A percentile compares a stretch with the other conserved stretches of the same genome.
These are phyloP conservation scores for Pseudocercospora cruenta DNA, from an alignment of 2,329 filamentous ascomycete genomes.

Conservation along the genomic window DNA sequence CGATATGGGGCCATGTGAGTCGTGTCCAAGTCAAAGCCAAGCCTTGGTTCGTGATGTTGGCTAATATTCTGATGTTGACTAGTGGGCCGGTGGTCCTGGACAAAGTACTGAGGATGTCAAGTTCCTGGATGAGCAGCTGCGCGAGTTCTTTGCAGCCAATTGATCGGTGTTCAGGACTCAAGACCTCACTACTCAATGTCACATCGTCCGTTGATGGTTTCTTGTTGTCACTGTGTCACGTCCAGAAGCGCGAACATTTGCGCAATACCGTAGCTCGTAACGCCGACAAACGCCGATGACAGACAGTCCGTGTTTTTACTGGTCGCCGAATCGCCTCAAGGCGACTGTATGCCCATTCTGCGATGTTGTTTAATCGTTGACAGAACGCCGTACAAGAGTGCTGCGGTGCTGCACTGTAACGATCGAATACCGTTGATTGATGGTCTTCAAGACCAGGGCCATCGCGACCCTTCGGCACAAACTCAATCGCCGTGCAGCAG, in stretches of 20 bases:
- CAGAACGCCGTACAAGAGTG: neutral
- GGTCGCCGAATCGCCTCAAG: neutral
- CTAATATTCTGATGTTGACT: slow-evolving; percentile 16
- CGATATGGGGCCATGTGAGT: slow-evolving; percentile 52
- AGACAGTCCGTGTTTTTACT: neutral
- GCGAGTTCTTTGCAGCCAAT: slow-evolving; percentile 52
- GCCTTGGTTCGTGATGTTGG: neutral
- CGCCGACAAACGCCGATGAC: no score
- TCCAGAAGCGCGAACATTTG: neutral
- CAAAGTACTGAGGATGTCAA: slow-evolving; percentile 70
- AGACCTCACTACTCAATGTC: neutral
- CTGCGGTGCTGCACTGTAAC: neutral
- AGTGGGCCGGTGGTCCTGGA: slow-evolving; percentile 59
- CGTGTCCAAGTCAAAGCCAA: neutral
- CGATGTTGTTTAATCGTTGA: neutral
- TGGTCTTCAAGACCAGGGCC: neutral
- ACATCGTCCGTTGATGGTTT: neutral
- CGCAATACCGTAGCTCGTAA: no score
- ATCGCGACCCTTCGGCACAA: neutral
- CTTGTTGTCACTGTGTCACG: neutral
- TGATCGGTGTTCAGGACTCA: slow-evolving; percentile 6
- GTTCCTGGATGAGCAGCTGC: slow-evolving; percentile 69
- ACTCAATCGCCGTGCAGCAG: neutral
- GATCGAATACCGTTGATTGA: neutral
- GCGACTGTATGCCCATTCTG: neutral